Evolutionary conservation across 495 filamentous ascomycete species (phyloP).

Genomic region (Penicillium alfredii): DNA sequence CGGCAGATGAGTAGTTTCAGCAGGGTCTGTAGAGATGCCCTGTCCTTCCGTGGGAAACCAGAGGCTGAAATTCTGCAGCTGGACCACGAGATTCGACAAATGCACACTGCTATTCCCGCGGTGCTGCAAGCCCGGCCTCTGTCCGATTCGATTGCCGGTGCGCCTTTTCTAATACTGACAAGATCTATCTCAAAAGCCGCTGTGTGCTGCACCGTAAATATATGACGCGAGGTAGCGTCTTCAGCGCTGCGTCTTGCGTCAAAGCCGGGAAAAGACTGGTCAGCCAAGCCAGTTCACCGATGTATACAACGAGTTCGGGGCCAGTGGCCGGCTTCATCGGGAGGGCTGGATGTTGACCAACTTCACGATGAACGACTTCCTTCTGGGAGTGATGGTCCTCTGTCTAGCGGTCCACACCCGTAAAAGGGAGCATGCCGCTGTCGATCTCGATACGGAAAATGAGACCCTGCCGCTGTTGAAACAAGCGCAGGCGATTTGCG

Average conservation of each 20-base stretch:
- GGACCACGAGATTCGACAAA: constrained; percentile 22
- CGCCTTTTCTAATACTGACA: constrained; percentile 31
- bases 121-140: constrained; percentile 23
- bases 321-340: constrained; percentile 14
- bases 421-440: neutral
- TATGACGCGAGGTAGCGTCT: constrained; percentile 13
- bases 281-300: constrained; percentile 11
- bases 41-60: constrained; percentile 20
- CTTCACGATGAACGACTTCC: constrained; percentile 19
- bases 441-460: neutral
- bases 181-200: constrained; percentile 31
- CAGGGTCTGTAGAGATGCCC: constrained; percentile 22
- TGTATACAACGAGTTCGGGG: constrained; percentile 11
- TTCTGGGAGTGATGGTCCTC: constrained; percentile 16
- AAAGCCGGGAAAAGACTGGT: constrained; percentile 19
- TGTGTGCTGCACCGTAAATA: constrained; percentile 36
- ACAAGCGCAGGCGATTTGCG: constrained; percentile 8
- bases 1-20: constrained; percentile 26
- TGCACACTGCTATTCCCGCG: constrained; percentile 18
- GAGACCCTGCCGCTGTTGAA: constrained; percentile 3
- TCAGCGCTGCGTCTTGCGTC: constrained; percentile 9
- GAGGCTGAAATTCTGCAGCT: constrained; percentile 29
- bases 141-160: constrained; percentile 27
- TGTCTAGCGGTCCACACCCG: constrained; percentile 8
- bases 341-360: constrained; percentile 20